Percentiles rank a stretch among this genome's conserved stretches.
phyloP scores from a whole-genome alignment of 1,139 yeast genomes.

The Scheffersomyces cryptocercus region DNA sequence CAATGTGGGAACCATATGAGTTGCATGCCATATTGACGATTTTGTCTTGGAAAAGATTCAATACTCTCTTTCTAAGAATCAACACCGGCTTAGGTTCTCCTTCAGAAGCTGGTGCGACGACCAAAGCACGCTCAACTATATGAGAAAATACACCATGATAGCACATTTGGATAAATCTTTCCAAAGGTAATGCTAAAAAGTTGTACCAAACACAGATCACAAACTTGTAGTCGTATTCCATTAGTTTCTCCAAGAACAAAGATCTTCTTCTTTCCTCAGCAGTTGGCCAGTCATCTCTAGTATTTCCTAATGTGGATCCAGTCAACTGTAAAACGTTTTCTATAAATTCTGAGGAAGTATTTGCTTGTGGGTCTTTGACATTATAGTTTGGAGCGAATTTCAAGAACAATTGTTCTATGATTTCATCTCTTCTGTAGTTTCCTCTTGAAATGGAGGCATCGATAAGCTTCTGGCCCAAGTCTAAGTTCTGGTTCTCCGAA shows the following conservation, averaged over 20 bases:
- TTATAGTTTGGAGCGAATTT: constrained; percentile 58
- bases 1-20: constrained; percentile 89
- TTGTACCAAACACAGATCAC: constrained; percentile 61
- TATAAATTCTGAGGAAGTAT: constrained; percentile 49
- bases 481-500: constrained; percentile 57
- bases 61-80: constrained; percentile 63
- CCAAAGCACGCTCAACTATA: constrained; percentile 66
- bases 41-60: constrained; percentile 60
- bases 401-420: constrained; percentile 58
- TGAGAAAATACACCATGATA: constrained; percentile 88
- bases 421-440: constrained; percentile 64
- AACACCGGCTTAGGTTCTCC: constrained; percentile 52
- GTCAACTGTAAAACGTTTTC: constrained; percentile 68
- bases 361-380: constrained; percentile 30
- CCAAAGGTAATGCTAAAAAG: constrained; percentile 58
- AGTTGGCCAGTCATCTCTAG: constrained; percentile 88
- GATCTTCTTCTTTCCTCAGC: constrained; percentile 86
- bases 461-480: constrained; percentile 66
- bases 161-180: constrained; percentile 68
- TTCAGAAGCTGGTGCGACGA: constrained; percentile 27
- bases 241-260: constrained; percentile 67
- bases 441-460: constrained; percentile 64
- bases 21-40: constrained; percentile 71
- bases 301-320: constrained; percentile 75
- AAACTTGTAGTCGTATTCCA: constrained; percentile 64